These are phyloP conservation scores for Echinosophora koreensis DNA, from an alignment of 306 rosid genomes.

Conservation along the genomic window DNA sequence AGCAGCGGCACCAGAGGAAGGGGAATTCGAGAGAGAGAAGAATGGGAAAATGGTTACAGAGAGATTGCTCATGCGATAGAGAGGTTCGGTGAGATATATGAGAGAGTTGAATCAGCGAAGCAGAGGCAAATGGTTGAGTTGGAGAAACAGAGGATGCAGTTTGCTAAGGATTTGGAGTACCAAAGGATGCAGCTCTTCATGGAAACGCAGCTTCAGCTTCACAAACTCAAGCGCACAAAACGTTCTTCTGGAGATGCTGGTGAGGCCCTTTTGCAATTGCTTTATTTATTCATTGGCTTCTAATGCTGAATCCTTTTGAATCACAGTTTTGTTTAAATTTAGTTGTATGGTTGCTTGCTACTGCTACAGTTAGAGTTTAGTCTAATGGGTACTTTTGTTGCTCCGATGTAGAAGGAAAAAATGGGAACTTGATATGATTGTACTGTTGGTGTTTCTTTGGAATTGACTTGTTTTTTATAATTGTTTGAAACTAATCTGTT, in stretches of 20 bases:
- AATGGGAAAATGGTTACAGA: slow-evolving; percentile 49
- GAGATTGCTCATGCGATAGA: slow-evolving; percentile 70
- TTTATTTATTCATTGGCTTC: neutral
- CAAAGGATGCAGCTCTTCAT: slow-evolving; percentile 75
- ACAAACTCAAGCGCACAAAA: slow-evolving; percentile 68
- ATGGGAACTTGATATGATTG: slow-evolving; percentile 1
- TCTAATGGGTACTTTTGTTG: neutral
- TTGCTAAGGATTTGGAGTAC: slow-evolving; percentile 76
- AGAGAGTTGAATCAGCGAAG: slow-evolving; percentile 73
- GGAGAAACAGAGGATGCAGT: slow-evolving; percentile 86
- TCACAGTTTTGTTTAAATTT: neutral
- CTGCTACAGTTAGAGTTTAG: too few relatives aligned
- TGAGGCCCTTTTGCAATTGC: slow-evolving; percentile 40
- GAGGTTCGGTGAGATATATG: slow-evolving; percentile 67
- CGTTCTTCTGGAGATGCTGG: slow-evolving; percentile 56
- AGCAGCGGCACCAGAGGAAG: slow-evolving; percentile 42
- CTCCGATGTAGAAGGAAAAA: neutral
- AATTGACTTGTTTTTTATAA: neutral
- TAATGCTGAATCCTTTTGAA: slow-evolving; percentile 24
- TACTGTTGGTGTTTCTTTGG: slow-evolving; percentile 1
- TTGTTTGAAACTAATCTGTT: slow-evolving; percentile 1
- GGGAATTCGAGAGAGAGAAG: slow-evolving; percentile 20
- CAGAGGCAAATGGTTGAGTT: slow-evolving; percentile 80
- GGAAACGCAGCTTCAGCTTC: slow-evolving; percentile 76
- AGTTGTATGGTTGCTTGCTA: neutral